Evolutionary conservation across 768 basidiomycete genomes (phyloP), one percentile per base, ranked within the genome.

Genomic region (Mycena venus): DNA sequence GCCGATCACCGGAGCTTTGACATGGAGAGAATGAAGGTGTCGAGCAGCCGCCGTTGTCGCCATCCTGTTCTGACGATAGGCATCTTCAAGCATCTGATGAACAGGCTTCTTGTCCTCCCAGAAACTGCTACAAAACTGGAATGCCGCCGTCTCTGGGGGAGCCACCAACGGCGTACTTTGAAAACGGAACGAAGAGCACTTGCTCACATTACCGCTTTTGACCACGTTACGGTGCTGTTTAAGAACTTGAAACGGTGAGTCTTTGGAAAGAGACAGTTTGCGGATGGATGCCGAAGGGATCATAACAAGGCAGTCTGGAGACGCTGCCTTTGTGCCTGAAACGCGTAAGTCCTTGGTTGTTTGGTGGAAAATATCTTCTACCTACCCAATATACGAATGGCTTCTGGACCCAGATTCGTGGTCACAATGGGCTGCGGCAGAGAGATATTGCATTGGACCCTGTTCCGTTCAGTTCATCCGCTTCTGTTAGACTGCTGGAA

Each of bases 61-160:
- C 83, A 91, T 90, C 31, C 91, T 82, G 77, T 91, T 91, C 79
- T 91, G 90, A 27, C 91, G 81, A 77, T 90, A 90, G 1, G 91
- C 90, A 68, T 88, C 86, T 55, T 88, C 89, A 2, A 89, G 83
- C 73, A 88, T 78, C 6, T 83, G 77, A 55, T 90, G 88, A 14
- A 85, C 81, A 0, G 89, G 88, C 68, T 91, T 91, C 84, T 91
- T 91, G 81, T 91, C 90, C 76, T 91, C 90, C 88, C 88, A 90
- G 61, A 91, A 81, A 68, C 87, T 86, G 75, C 90, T 89, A 17
- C 83, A 84, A 70, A 91, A 89, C 79, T 91, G 90, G 75, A 91
- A 90, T 12, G 85, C 83, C 2, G 86, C 83, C 59, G 80, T 82
- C 36, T 87, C 86, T 0, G 90, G 88, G 14, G 89, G 84, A 59